Evolutionary conservation across 2,329 filamentous ascomycete species (phyloP).

Genomic region (Alternaria arborescens): DNA sequence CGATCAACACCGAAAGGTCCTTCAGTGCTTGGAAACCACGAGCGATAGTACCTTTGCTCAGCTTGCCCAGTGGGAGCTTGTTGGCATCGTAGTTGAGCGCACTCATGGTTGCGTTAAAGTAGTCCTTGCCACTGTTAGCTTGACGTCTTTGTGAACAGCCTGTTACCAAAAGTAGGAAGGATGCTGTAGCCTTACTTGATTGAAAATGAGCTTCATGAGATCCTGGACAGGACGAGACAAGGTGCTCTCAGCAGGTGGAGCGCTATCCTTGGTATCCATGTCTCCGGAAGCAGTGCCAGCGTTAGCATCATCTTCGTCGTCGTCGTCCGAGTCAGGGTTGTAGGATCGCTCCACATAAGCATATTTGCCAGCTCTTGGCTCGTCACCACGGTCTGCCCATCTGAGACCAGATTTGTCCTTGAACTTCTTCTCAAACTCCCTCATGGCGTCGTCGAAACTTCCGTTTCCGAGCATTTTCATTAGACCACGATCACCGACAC

Average conservation of each 20-base stretch:
- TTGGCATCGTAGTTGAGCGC: constrained; percentile 75
- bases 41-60: constrained; percentile 79
- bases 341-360: constrained; percentile 84
- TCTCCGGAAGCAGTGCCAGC: constrained; percentile 10
- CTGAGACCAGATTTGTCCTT: constrained; percentile 63
- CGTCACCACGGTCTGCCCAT: constrained; percentile 60
- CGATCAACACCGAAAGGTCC: constrained; percentile 73
- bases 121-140: constrained; percentile 49
- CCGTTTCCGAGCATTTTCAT: constrained; percentile 53
- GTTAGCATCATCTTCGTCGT: constrained; percentile 28
- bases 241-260: constrained; percentile 56
- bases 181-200: constrained; percentile 55
- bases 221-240: constrained; percentile 69
- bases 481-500: constrained; percentile 68
- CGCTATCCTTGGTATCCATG: constrained; percentile 33
- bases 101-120: constrained; percentile 73
- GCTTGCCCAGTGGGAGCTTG: constrained; percentile 84
- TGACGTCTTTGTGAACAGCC: background rate
- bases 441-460: constrained; percentile 51
- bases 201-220: constrained; percentile 85
- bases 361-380: constrained; percentile 72
- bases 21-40: constrained; percentile 81
- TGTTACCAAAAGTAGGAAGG: background rate
- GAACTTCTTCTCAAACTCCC: constrained; percentile 64
- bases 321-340: constrained; percentile 68